Base-by-base conservation (phyloP, 2,329 filamentous ascomycete species). In the Pseudogymnoascus sp. region DNA sequence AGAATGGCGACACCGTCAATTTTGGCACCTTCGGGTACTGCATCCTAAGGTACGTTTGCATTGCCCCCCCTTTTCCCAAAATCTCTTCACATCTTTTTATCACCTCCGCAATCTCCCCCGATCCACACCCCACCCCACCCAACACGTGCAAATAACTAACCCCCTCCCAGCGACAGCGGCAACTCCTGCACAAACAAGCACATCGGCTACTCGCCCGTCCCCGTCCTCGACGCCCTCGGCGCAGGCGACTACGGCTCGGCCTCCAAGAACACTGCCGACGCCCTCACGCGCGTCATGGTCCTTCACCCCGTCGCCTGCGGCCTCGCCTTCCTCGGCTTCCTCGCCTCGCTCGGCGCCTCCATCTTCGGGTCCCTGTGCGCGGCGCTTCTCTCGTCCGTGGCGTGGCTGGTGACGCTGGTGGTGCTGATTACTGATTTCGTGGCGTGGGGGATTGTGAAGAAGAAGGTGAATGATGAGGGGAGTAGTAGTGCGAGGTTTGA, bases 21-120 rank as follows among this genome's bases (percentile, higher is more conserved):
- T 86, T 84, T 72, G 85, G 85, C 50, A 83, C 82, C 0, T 87
- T 86, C 74, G 85, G 85, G 7, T 83, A 80, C 71, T 88, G 85
- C 70, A 68, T 77, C 33, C 67, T 73, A 36, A 68, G 64, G 74
- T 74, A 70, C 61, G 69, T 71, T 31, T 35, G 38, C 33, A 23
- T 33, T 44, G n/a, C 36, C 9, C 3, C 31, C 26, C n/a, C 60
- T 13, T 23, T 28, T 21, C 7, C 7, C 10, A 10, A 19, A 44
- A 33, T 19, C 57, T 23, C 63, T 40, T 4, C 28, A 33, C 40
- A 44, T 11, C 19, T 21, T 13, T 19, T 5, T n/a, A 44, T 13
- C 19, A 21, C 40, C 3, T 15, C 4, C 15, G 9, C 40, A 60
- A 36, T 33, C 47, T 57, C 36, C 36, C 36, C n/a, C 15, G 36